Conservation (phyloP, 1,139 yeast species). For the Yamadazyma conglobata region DNA sequence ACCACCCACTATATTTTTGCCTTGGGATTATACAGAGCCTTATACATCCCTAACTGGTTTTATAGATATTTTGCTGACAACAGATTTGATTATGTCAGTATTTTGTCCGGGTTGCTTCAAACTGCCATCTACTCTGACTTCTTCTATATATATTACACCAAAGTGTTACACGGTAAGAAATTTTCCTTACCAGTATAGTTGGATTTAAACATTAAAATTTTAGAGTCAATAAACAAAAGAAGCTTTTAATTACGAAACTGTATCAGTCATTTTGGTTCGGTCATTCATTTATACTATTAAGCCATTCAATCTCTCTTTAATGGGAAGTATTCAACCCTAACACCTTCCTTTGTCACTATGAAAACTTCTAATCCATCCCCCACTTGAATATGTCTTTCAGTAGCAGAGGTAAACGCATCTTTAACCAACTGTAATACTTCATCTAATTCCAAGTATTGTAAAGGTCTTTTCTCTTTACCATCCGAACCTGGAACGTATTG, state of each 20-base stretch:
- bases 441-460: slow-evolving; percentile 67
- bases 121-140: slow-evolving; percentile 89
- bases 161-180: slow-evolving; percentile 77
- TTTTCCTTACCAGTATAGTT: slow-evolving; percentile 65
- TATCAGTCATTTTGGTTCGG: too few species aligned
- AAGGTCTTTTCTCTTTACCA: slow-evolving; percentile 58
- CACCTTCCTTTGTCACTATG: slow-evolving; percentile 92
- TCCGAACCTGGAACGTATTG: slow-evolving; percentile 78
- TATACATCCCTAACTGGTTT: slow-evolving; percentile 93
- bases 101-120: slow-evolving; percentile 80
- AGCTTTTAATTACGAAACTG: too few species aligned
- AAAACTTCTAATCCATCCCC: slow-evolving; percentile 93
- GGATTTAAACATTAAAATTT: too few species aligned
- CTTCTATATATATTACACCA: slow-evolving; percentile 81
- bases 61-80: slow-evolving; percentile 75
- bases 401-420: slow-evolving; percentile 94
- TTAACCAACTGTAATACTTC: slow-evolving; percentile 84
- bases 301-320: slow-evolving; percentile 87
- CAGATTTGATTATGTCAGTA: slow-evolving; percentile 66
- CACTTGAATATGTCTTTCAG: slow-evolving; percentile 96
- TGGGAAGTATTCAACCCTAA: slow-evolving; percentile 76
- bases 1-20: slow-evolving; percentile 94
- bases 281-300: too few species aligned
- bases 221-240: too few species aligned
- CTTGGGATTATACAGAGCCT: slow-evolving; percentile 80